phyloP scores from a whole-genome alignment of 371 early-diverging fungal species.

The Apophysomyces trapeziformis region DNA sequence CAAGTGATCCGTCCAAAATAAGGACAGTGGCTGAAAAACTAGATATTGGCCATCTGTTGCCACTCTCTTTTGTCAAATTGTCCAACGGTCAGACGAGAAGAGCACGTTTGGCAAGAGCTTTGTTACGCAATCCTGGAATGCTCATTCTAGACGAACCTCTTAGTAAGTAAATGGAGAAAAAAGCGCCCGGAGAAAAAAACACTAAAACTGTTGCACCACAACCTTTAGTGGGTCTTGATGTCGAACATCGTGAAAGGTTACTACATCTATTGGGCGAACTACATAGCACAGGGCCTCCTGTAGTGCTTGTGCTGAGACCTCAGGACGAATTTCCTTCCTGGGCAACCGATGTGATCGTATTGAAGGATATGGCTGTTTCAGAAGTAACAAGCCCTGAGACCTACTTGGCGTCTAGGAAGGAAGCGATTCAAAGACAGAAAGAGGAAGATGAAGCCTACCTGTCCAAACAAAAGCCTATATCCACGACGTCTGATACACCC shows the following conservation, averaged over 20 bases:
- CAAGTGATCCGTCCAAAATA: conserved; percentile 14
- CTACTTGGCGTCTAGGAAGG: conserved; percentile 18
- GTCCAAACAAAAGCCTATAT: neutral
- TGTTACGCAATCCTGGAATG: conserved; percentile 43
- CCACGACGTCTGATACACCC: conserved; percentile 2
- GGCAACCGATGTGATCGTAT: conserved; percentile 58
- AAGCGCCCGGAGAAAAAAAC: neutral
- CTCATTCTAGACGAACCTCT: conserved; percentile 65
- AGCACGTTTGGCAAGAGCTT: conserved; percentile 54
- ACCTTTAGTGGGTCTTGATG: conserved; percentile 61
- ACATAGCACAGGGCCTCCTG: conserved; percentile 28
- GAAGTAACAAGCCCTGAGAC: conserved; percentile 38
- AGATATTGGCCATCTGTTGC: conserved; percentile 37
- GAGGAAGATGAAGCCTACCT: conserved; percentile 16
- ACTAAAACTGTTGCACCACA: no score
- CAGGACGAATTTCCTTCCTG: conserved; percentile 64
- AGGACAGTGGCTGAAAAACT: conserved; percentile 33
- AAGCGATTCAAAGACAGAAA: conserved; percentile 1
- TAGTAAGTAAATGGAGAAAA: conserved; percentile 39
- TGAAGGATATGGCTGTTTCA: conserved; percentile 33
- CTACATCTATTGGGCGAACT: conserved; percentile 43
- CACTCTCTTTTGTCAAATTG: conserved; percentile 55
- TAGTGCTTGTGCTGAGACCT: conserved; percentile 57
- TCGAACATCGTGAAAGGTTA: conserved; percentile 49
- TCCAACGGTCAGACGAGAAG: conserved; percentile 66